phyloP scores from a whole-genome alignment of 176 grass and related monocot genomes.

The Echinochloa phyllopogon region DNA sequence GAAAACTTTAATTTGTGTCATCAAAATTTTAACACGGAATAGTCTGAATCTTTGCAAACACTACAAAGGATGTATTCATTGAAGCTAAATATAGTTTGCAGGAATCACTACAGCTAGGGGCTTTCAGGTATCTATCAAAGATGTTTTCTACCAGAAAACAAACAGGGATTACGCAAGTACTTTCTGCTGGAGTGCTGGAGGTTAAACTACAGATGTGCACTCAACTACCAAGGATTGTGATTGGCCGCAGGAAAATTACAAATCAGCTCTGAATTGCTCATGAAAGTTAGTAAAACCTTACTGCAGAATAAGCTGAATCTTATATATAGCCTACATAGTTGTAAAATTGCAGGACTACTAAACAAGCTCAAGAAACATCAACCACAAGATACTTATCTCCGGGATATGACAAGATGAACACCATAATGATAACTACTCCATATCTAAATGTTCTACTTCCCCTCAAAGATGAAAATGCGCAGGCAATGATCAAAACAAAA shows the following conservation, averaged over 20 bases:
- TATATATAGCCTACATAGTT: neutral
- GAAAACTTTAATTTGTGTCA: too few species aligned
- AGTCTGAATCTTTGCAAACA: neutral
- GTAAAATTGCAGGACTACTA: neutral
- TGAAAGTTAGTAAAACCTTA: neutral
- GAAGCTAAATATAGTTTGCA: neutral
- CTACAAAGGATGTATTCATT: neutral
- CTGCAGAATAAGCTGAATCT: conserved; percentile 11
- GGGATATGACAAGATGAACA: neutral
- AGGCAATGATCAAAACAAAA: conserved; percentile 11
- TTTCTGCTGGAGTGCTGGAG: too few species aligned
- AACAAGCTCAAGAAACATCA: neutral
- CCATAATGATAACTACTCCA: neutral
- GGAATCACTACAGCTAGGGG: too few species aligned
- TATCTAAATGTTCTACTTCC: neutral
- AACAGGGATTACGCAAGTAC: too few species aligned
- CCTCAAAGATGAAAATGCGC: neutral
- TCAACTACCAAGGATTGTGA: too few species aligned
- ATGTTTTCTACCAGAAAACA: too few species aligned
- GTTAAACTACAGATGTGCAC: too few species aligned
- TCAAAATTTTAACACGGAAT: neutral
- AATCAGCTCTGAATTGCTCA: too few species aligned
- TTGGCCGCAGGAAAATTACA: too few species aligned
- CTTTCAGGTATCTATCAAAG: too few species aligned
- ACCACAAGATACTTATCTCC: neutral